Conservation (phyloP, 257 asterid genomes). For the Catharanthus roseus region DNA sequence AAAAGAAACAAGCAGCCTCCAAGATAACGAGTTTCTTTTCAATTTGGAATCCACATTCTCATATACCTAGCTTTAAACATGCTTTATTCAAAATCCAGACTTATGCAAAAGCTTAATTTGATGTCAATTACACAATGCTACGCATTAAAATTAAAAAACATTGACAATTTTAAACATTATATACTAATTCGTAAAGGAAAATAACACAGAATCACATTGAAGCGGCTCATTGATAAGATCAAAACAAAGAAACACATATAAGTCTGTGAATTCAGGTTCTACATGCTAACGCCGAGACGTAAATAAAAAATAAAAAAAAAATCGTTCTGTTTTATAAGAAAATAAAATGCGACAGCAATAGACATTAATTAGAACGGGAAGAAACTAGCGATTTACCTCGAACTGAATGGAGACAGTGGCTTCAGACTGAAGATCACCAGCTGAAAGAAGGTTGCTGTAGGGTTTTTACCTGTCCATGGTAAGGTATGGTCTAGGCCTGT, state of each 20-base stretch:
- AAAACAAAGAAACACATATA: neutral
- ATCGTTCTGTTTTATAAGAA: too few relatives aligned
- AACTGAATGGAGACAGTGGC: too few relatives aligned
- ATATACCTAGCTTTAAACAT: neutral
- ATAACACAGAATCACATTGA: neutral
- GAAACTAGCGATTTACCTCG: neutral
- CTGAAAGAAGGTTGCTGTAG: too few relatives aligned
- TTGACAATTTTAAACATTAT: neutral
- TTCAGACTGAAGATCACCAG: too few relatives aligned
- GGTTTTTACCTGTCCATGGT: too few relatives aligned
- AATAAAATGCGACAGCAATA: neutral
- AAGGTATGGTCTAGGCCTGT: too few relatives aligned
- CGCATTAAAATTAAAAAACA: neutral
- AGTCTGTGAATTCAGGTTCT: neutral
- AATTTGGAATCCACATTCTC: neutral
- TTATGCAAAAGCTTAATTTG: neutral
- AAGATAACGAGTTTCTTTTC: too few relatives aligned
- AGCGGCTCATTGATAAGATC: neutral
- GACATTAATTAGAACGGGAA: neutral
- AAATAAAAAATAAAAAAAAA: too few relatives aligned
- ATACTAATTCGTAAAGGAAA: neutral
- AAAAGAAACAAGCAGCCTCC: too few relatives aligned
- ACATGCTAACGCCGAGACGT: neutral
- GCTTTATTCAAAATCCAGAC: neutral
- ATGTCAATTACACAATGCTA: neutral